Evolutionary conservation across 2,329 filamentous ascomycete species (phyloP), one percentile per base, ranked within the genome.

Genomic region (Arthrobotrys sinensis): DNA sequence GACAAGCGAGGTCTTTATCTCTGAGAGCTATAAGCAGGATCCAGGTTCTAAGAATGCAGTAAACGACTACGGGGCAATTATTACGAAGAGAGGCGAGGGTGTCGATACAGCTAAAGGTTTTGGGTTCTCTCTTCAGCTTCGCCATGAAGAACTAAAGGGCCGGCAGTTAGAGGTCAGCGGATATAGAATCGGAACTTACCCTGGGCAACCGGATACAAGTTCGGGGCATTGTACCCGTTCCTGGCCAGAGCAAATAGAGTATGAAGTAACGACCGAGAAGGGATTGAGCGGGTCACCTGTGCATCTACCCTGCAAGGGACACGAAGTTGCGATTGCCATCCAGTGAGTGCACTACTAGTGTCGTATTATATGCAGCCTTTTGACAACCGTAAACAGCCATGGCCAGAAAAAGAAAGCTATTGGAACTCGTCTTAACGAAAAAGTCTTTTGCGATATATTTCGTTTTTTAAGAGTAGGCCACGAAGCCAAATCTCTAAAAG

Each of bases 201-300:
- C 65, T 57, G 65, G 65, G 21, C 5, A 36, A 57, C 65, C 65
- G 38, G n/a, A 36, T 14, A 48, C 24, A 32, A 68, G 65, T 19
- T 57, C 65, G 21, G 65, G 65, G n/a, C 1, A 46, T 32, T 68
- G 65, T 24, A 4, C n/a, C 12, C 50, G 50, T 57, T 36, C 50
- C 21, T n/a, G 38, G 38, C 24, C 36, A 45, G 50, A 16, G 4
- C 48, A 57, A 46, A 28, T 68, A 48, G 50, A 45, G 36, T 68
- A 68, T 32, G 38, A 68, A 55, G 21, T 68, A 19, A 36, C 3
- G 19, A 68, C 65, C 12, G 65, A 68, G 28, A 24, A 38, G 38
- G 65, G 65, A 36, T 48, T 68, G n/a, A 68, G 65, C 36, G 65
- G 65, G 38, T 68, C 65, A 57, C 65, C 65, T 21, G 65, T 68